Base-by-base conservation (phyloP, 192 early-diverging fungal species). In the Phlyctochytrium arcticum region DNA sequence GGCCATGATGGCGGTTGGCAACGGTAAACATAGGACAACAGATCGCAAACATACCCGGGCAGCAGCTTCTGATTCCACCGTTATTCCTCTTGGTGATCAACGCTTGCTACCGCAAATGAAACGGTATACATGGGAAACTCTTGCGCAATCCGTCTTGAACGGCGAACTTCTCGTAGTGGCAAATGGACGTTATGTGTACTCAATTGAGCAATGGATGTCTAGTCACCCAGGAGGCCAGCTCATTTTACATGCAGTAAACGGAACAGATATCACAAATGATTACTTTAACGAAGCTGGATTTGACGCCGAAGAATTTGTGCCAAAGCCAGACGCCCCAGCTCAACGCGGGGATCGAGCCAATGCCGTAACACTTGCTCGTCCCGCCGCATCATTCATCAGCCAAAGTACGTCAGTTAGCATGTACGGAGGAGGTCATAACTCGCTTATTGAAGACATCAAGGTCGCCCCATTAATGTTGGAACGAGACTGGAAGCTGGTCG, bases 201-300 rank as follows among this genome's bases (percentile, higher is more conserved):
- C 29, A 10, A 37, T 54, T 27, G 36, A 51, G 17, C 31, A 34
- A 23, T 51, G 64, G 64, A 46, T 71, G 32, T 60, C 27, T 3
- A 57, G 66, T 2, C 78, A 80, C 56, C 78, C 78, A 27, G 77
- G 77, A 21, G 77, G 77, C 19, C 73, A 75, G 34, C 60, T 79
- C 34, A 75, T 80, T 44, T 64, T 80, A 5, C 62, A 77, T 36
- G 34, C 65, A 9, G 75, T 78, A 15, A 59, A 55, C 48, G 78
- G 78, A 2, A 78, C 78, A 3, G 78, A 80, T 60, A 80, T 80
- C 39, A 74, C 71, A 15, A 76, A 76, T 37, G 75, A 76, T 34
- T 78, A 75, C 60, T 53, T 53, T 27, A 58, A 70, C 60, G 71
- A 73, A 54, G 71, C 75, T 32, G 75, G 75, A 4, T 77, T 65